Evolutionary conservation across 768 basidiomycete genomes (phyloP), one percentile per base, ranked within the genome.

Genomic region (Crassisporium funariophilum): DNA sequence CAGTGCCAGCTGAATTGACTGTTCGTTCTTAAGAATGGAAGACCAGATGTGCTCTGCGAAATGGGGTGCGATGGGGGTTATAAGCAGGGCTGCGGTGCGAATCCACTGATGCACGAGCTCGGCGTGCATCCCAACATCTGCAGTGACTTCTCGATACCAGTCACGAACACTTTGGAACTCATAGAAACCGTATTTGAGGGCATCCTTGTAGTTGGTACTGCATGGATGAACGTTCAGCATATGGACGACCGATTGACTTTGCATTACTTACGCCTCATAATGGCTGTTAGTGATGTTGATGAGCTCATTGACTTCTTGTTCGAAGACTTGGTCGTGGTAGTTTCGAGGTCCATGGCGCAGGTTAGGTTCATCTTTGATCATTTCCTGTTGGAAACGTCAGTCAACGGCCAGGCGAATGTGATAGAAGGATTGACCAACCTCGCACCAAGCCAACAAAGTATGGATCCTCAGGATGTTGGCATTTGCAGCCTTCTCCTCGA

Each of bases 401-500:
- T 15, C 34, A 4, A 15, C 52, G 4, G 50, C 51, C 7, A 22
- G n/a, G 16, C 35, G 31, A 4, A 23, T 6, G 29, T 23, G 36
- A 38, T 4, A n/a, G 47, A 23, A 37, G 38, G 35, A 33, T 29
- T 5, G 2, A 62, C 78, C 21, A 48, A 92, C 92, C 70, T 95
- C 88, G 57, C 91, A 94, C 95, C 95, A 99, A 4, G 76, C 78
- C 54, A 94, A 74, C 59, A 97, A 71, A 0, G 95, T 98, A 64
- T 95, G 88, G 52, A 99, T 73, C 41, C 97, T 81, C 63, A 98
- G 67, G 62, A 99, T 98, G 52, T 91, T 93, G 9, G 97, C 94
- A 63, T 98, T 99, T 13, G 97, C 97, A 4, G 88, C 90, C 73
- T 93, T 90, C 77, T 98, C 95, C 63, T 99, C 97, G 59, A 98